phyloP scores from a whole-genome alignment of 768 basidiomycete species.

The Collybiopsis luxurians region DNA sequence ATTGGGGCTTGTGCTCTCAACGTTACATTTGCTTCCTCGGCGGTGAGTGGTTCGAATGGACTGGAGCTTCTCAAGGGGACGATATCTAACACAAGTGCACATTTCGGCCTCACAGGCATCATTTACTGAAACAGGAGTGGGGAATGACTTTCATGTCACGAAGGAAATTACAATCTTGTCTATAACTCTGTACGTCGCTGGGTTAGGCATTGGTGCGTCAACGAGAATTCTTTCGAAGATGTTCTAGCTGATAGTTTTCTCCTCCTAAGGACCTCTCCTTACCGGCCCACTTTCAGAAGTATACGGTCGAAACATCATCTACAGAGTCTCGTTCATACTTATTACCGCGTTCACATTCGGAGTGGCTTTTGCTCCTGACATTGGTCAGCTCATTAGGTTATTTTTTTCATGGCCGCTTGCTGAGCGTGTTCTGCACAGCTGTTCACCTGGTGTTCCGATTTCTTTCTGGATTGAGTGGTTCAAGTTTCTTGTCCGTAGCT shows the following conservation, averaged over 20 bases:
- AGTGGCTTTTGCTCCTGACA: slow-evolving; percentile 69
- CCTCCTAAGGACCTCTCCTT: slow-evolving; percentile 42
- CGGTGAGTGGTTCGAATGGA: too few relatives aligned
- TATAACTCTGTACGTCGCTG: slow-evolving; percentile 55
- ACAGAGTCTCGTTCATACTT: slow-evolving; percentile 54
- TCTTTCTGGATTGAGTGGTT: slow-evolving; percentile 54
- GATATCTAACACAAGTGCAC: too few relatives aligned
- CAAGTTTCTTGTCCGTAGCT: slow-evolving; percentile 54
- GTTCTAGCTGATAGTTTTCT: too few relatives aligned
- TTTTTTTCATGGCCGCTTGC: neutral
- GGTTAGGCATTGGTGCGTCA: slow-evolving; percentile 43
- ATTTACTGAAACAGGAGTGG: slow-evolving; percentile 60
- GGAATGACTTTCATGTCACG: slow-evolving; percentile 44
- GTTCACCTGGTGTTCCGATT: slow-evolving; percentile 61
- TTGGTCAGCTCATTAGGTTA: slow-evolving; percentile 36
- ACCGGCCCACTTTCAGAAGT: slow-evolving; percentile 55
- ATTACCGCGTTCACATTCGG: slow-evolving; percentile 69
- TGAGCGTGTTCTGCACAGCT: slow-evolving; percentile 27
- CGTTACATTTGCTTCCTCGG: too few relatives aligned
- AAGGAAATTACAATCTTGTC: slow-evolving; percentile 48
- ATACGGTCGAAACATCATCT: slow-evolving; percentile 66
- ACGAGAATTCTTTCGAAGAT: too few relatives aligned
- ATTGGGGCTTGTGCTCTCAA: too few relatives aligned
- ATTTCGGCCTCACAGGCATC: too few relatives aligned
- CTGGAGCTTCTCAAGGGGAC: too few relatives aligned